Evolutionary conservation across 441 rosid genomes (phyloP).

Genomic region (Raphanus hybrid): DNA sequence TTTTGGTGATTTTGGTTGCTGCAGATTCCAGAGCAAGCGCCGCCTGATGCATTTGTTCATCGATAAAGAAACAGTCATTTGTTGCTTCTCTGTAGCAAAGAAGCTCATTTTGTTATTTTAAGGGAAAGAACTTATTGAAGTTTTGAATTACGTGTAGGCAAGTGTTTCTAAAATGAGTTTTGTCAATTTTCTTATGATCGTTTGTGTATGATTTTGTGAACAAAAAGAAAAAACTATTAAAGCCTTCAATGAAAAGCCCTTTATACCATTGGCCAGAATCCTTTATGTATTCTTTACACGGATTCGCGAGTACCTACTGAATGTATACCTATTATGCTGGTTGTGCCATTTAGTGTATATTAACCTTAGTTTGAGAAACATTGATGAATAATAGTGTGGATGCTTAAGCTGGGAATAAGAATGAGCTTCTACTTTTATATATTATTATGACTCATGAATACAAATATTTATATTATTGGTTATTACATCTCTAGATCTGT

Average conservation of each 20-base stretch:
- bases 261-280: too few species aligned
- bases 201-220: conserved; percentile 11
- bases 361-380: conserved; percentile 33
- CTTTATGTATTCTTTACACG: too few species aligned
- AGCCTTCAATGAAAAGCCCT: neutral
- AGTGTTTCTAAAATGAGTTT: neutral
- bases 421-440: conserved; percentile 35
- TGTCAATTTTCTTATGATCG: conserved; percentile 6
- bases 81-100: neutral
- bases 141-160: conserved; percentile 22
- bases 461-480: conserved; percentile 17
- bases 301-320: too few species aligned
- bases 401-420: conserved; percentile 25
- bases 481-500: conserved; percentile 40
- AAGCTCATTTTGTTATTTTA: neutral
- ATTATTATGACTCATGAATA: conserved; percentile 21
- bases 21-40: conserved; percentile 94
- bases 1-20: conserved; percentile 22
- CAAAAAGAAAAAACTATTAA: neutral
- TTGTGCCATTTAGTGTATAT: neutral
- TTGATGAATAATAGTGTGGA: conserved; percentile 5
- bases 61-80: neutral
- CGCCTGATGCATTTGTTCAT: conserved; percentile 63
- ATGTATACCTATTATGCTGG: neutral
- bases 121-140: neutral